phyloP scores from a whole-genome alignment of 306 rosid species.

The Inga leiocalycina region DNA sequence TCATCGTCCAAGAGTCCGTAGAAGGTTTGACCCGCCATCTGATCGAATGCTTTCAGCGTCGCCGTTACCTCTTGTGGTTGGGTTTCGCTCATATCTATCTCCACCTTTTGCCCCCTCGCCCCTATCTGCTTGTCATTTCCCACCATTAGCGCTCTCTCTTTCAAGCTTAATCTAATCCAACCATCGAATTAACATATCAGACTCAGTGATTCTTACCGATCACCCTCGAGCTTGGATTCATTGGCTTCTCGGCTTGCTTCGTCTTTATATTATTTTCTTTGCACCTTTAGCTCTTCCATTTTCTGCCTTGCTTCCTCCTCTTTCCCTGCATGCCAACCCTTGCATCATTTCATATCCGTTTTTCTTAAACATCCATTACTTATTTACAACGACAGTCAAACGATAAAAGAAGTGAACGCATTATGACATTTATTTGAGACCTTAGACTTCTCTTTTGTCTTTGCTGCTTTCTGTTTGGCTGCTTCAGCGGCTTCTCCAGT shows the following conservation, averaged over 20 bases:
- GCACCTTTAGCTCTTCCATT: slow-evolving; percentile 53
- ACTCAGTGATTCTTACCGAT: slow-evolving; percentile 1
- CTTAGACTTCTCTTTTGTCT: slow-evolving; percentile 43
- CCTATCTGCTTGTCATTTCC: not conserved
- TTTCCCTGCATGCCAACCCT: slow-evolving; percentile 43
- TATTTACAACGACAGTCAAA: not conserved
- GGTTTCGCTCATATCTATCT: slow-evolving; percentile 45
- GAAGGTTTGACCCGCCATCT: slow-evolving; percentile 42
- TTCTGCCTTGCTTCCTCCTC: slow-evolving; percentile 52
- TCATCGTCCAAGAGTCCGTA: slow-evolving; percentile 48
- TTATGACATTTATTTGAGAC: slow-evolving; percentile 9
- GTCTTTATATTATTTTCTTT: slow-evolving; percentile 32
- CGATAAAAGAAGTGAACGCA: not conserved
- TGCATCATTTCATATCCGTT: not conserved
- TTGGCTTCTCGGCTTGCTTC: slow-evolving; percentile 20
- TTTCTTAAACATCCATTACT: not conserved
- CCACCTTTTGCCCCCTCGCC: slow-evolving; percentile 33
- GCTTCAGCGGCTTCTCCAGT: slow-evolving; percentile 39
- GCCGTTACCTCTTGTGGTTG: slow-evolving; percentile 55
- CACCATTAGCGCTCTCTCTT: not conserved
- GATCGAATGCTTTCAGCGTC: slow-evolving; percentile 44
- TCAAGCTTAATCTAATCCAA: not conserved
- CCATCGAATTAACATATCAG: not conserved
- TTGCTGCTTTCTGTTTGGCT: slow-evolving; percentile 12
- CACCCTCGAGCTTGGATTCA: slow-evolving; percentile 17